These are phyloP conservation scores for Talaromyces nanjingensis DNA, from an alignment of 495 filamentous ascomycete genomes.

Conservation along the genomic window DNA sequence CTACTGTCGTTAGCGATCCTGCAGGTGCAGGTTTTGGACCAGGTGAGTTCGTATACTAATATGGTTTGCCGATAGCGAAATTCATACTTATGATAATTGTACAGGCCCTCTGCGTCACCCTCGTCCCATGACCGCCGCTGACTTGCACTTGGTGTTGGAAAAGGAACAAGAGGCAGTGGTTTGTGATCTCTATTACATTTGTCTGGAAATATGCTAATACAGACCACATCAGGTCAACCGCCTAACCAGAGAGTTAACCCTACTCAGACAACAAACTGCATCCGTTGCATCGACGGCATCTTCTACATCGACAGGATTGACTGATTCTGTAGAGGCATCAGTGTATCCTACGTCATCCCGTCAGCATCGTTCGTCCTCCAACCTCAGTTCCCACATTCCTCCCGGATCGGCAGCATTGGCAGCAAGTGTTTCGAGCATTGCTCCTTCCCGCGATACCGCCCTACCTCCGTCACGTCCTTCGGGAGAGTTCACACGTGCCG, in stretches of 20 bases:
- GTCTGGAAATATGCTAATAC: conserved; percentile 5
- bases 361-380: conserved; percentile 60
- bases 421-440: conserved; percentile 40
- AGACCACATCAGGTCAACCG: conserved; percentile 66
- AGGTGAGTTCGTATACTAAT: conserved; percentile 20
- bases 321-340: conserved; percentile 46
- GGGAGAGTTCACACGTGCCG: conserved; percentile 18
- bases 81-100: not conserved
- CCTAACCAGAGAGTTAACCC: conserved; percentile 74
- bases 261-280: conserved; percentile 73
- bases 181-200: conserved; percentile 20
- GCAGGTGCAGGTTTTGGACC: conserved; percentile 54
- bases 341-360: conserved; percentile 49
- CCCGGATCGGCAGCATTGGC: conserved; percentile 37
- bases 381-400: conserved; percentile 46
- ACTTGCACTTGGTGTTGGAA: conserved; percentile 79
- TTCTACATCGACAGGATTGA: conserved; percentile 57
- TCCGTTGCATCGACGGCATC: conserved; percentile 77
- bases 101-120: conserved; percentile 69
- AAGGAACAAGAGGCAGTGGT: conserved; percentile 94
- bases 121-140: conserved; percentile 74
- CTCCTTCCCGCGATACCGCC: conserved; percentile 36
- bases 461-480: conserved; percentile 19
- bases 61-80: too few species aligned
- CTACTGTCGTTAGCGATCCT: conserved; percentile 11